phyloP scores from a whole-genome alignment of 441 rosid species.

The Eutrema salsugineum region DNA sequence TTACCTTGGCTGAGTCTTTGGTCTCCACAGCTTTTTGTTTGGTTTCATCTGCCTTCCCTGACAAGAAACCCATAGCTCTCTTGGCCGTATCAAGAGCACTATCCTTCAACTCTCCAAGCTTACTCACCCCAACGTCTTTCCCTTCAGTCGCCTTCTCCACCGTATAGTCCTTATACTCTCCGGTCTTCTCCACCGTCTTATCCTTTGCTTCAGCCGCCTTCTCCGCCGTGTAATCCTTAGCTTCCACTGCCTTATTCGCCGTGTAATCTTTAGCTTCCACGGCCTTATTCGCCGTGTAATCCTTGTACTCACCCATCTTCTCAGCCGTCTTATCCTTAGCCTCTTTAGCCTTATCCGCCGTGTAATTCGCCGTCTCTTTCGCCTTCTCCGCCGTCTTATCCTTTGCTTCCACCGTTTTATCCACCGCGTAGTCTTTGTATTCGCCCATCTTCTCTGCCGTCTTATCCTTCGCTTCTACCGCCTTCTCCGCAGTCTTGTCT shows the following conservation, averaged over 20 bases:
- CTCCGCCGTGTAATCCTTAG: conserved; percentile 33
- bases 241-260: conserved; percentile 36
- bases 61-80: conserved; percentile 50
- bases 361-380: not conserved
- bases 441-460: conserved; percentile 25
- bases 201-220: conserved; percentile 34
- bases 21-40: conserved; percentile 44
- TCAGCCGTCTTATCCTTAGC: not conserved
- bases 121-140: conserved; percentile 37
- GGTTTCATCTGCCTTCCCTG: conserved; percentile 58
- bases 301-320: conserved; percentile 28
- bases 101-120: conserved; percentile 48
- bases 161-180: conserved; percentile 35
- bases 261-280: conserved; percentile 32
- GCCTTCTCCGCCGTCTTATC: conserved; percentile 26
- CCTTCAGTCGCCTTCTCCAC: conserved; percentile 41
- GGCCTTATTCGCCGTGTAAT: conserved; percentile 30
- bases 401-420: conserved; percentile 28
- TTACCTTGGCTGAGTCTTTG: conserved; percentile 37
- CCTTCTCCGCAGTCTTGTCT: conserved; percentile 27
- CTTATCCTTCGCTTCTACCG: too few relatives aligned
- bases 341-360: not conserved
- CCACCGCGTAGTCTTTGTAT: conserved; percentile 24
- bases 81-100: conserved; percentile 51
- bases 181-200: conserved; percentile 25